Evolutionary conservation across 2,329 filamentous ascomycete species (phyloP).

Genomic region (Fusarium sp.): DNA sequence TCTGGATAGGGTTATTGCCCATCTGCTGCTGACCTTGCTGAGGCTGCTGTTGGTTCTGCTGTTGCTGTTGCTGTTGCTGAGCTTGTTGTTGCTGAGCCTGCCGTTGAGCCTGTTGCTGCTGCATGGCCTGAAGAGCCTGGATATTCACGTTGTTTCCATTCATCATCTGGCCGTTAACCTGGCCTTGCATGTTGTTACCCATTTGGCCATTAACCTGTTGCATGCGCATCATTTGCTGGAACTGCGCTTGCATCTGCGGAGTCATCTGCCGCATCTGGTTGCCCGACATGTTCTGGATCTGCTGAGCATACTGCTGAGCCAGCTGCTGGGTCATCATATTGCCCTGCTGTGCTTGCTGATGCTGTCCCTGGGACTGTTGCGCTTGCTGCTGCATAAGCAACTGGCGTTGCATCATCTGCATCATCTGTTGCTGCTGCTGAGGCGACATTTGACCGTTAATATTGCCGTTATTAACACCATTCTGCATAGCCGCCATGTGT

Average conservation of each 20-base stretch:
- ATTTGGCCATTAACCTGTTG: slow-evolving; percentile 47
- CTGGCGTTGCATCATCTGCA: slow-evolving; percentile 53
- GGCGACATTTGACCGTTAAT: slow-evolving; percentile 53
- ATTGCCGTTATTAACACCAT: slow-evolving; percentile 47
- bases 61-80: slow-evolving; percentile 46
- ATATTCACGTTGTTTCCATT: slow-evolving; percentile 53
- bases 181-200: slow-evolving; percentile 46
- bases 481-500: slow-evolving; percentile 55
- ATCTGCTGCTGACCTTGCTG: slow-evolving; percentile 47
- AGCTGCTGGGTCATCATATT: slow-evolving; percentile 56
- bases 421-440: slow-evolving; percentile 53
- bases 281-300: slow-evolving; percentile 54
- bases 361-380: slow-evolving; percentile 33
- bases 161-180: slow-evolving; percentile 53
- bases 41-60: slow-evolving; percentile 41
- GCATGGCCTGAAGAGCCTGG: slow-evolving; percentile 53
- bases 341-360: slow-evolving; percentile 45
- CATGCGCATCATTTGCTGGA: slow-evolving; percentile 51
- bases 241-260: slow-evolving; percentile 49
- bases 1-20: slow-evolving; percentile 41
- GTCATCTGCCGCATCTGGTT: slow-evolving; percentile 49
- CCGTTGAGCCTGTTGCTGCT: slow-evolving; percentile 50
- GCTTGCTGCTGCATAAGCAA: slow-evolving; percentile 50
- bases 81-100: slow-evolving; percentile 48
- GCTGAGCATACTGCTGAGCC: slow-evolving; percentile 56